Base-by-base conservation (phyloP, 2,329 filamentous ascomycete genomes). In the Talaromyces sp. region DNA sequence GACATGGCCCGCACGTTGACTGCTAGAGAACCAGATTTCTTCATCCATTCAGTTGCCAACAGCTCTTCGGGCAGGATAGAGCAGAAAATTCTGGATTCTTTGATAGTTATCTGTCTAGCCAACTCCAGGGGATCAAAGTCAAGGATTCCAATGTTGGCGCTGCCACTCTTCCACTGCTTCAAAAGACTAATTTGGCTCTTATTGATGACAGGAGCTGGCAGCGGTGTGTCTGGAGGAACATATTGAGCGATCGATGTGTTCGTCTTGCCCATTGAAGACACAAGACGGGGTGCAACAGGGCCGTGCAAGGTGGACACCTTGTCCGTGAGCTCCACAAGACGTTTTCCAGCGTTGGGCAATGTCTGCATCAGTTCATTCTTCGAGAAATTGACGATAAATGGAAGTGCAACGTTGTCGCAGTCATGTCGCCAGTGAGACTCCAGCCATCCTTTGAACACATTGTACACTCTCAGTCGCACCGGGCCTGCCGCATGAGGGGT, bases 1-100 rank as follows among this genome's bases (percentile, higher is more conserved):
- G 93, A 95, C 91, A 98, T 96, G 5, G 91, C 90, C 71, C 93
- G 90, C 64, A 99, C 93, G 65, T 98, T 96, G 43, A 90, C 87
- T 1, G 93, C 90, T 62, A 89, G 85, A 0, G 86, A 86, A 5
- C 88, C 90, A 2, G 85, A 84, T 68, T 92, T 91, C 80, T 96
- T 97, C 76, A 89, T 96, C 92, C 93, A 98, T 74, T 96, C 92
- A 0, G 91, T 90, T 2, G 88, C 91, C 10, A 99, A 82, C 4
- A 99, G 85, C 75, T 99, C 95, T 66, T 97, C 91, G 0, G 95
- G 91, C 65, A 93, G 83, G 65, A 99, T 97, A 3, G 89, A 87
- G 74, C 91, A 96, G 76, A 96, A 99, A 58, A 96, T 89, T 63
- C 82, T 84, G 73, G 96, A 96, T 71, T 96, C 91, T 77, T 93